Conservation (phyloP, 2,329 filamentous ascomycete species). For the Exutisphaerella laricina region DNA sequence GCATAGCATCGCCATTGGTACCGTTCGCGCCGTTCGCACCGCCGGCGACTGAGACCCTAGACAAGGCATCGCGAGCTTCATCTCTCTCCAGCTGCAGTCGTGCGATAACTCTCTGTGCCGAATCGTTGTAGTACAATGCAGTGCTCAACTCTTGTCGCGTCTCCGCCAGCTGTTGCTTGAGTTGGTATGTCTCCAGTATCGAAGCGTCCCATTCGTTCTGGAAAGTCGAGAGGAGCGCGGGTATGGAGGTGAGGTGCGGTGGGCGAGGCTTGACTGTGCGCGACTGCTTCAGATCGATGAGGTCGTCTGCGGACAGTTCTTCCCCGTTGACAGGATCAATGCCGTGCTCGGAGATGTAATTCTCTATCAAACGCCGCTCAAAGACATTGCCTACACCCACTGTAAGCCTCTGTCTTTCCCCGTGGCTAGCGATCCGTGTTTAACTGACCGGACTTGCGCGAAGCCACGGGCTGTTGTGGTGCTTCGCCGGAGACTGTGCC, state of each 20-base stretch:
- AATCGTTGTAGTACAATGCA: constrained; percentile 93
- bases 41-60: constrained; percentile 69
- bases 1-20: constrained; percentile 76
- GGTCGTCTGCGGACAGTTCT: constrained; percentile 74
- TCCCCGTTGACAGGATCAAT: constrained; percentile 89
- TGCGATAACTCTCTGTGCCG: constrained; percentile 91
- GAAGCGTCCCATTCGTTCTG: constrained; percentile 98
- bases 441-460: constrained; percentile 78
- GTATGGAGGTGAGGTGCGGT: constrained; percentile 91
- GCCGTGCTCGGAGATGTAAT: constrained; percentile 87
- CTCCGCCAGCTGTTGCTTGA: constrained; percentile 82
- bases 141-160: constrained; percentile 91
- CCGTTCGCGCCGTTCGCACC: constrained; percentile 33
- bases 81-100: constrained; percentile 86
- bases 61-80: constrained; percentile 82
- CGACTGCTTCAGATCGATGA: constrained; percentile 78
- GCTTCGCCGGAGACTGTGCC: constrained; percentile 94
- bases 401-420: constrained; percentile 23
- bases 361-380: constrained; percentile 90
- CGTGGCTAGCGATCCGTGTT: constrained; percentile 27
- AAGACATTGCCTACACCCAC: constrained; percentile 68
- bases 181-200: constrained; percentile 82
- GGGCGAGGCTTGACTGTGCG: constrained; percentile 82
- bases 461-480: constrained; percentile 90
- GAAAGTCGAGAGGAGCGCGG: constrained; percentile 86